Evolutionary conservation across 768 basidiomycete genomes (phyloP).

Genomic region (Amanita exitialis): DNA sequence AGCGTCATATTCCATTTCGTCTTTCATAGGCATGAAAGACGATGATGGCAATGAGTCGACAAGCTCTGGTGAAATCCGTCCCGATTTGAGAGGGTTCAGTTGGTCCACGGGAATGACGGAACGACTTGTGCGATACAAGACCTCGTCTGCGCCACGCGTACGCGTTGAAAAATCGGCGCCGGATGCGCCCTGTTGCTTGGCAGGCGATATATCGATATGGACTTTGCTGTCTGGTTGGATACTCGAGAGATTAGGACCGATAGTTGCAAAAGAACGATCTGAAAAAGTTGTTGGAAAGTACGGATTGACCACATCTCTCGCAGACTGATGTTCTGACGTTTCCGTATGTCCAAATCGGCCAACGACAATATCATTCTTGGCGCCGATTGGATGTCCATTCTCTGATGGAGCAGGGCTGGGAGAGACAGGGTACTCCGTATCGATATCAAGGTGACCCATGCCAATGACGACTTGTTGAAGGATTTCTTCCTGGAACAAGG

Average conservation of each 20-base stretch:
- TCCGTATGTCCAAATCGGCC: not conserved
- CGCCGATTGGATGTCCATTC: not conserved
- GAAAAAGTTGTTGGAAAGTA: slow-evolving; percentile 36
- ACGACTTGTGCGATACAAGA: not conserved
- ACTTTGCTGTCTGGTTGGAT: no score
- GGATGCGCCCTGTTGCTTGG: not conserved
- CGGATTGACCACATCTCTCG: slow-evolving; percentile 28
- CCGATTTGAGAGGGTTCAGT: slow-evolving; percentile 1
- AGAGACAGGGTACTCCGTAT: slow-evolving; percentile 13
- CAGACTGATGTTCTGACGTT: not conserved
- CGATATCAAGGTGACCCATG: slow-evolving; percentile 60
- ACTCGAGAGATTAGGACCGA: not conserved
- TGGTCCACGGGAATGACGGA: not conserved
- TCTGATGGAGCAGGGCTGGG: not conserved
- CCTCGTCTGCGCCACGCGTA: not conserved
- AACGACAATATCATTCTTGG: not conserved
- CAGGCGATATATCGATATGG: not conserved
- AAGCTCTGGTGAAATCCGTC: slow-evolving; percentile 2
- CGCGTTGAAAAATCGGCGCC: not conserved
- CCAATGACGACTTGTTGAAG: slow-evolving; percentile 83
- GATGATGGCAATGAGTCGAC: not conserved
- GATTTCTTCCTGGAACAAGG: slow-evolving; percentile 71
- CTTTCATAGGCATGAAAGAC: not conserved
- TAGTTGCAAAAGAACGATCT: slow-evolving; percentile 4
- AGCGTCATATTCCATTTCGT: slow-evolving; percentile 2